A percentile compares a stretch with the other conserved stretches of the same genome.
phyloP scores from a whole-genome alignment of 495 filamentous ascomycete species.

The Paragyromitra xinjiangensis region DNA sequence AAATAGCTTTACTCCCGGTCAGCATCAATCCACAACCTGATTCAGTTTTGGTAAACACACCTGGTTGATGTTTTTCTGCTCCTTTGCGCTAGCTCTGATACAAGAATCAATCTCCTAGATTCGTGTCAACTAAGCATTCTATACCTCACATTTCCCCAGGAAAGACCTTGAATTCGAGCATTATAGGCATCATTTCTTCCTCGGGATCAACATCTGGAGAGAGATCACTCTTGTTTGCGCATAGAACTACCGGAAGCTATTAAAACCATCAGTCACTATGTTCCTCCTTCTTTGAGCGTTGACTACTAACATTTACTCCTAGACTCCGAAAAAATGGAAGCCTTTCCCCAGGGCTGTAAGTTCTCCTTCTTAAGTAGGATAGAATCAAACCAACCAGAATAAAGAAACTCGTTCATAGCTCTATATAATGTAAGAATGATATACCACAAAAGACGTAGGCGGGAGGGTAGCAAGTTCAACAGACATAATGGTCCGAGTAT shows the following conservation, averaged over 20 bases:
- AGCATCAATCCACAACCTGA: neutral
- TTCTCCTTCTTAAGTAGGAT: neutral
- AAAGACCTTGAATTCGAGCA: conserved; percentile 86
- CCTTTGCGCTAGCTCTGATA: conserved; percentile 91
- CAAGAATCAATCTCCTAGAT: conserved; percentile 88
- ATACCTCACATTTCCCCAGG: neutral
- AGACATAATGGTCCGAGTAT: conserved; percentile 88
- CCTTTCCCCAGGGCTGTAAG: conserved; percentile 33
- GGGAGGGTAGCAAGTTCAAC: conserved; percentile 9
- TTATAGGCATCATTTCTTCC: conserved; percentile 97
- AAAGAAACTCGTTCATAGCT: conserved; percentile 97
- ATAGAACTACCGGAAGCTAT: conserved; percentile 80
- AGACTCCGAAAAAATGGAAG: conserved; percentile 90
- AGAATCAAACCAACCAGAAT: conserved; percentile 75
- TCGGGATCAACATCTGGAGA: conserved; percentile 77
- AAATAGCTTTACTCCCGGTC: conserved; percentile 62
- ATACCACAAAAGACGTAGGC: neutral
- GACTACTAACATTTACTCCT: conserved; percentile 82
- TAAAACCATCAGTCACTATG: conserved; percentile 6
- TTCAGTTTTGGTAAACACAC: conserved; percentile 59
- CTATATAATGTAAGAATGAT: conserved; percentile 33
- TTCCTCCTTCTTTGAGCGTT: neutral
- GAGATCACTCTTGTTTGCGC: conserved; percentile 95
- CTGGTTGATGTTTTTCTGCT: conserved; percentile 95
- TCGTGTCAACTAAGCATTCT: conserved; percentile 5